A percentile compares a stretch with the other conserved stretches of the same genome.
Evolutionary conservation across 495 filamentous ascomycete species (phyloP).

Genomic region (Lophium mytilinum): DNA sequence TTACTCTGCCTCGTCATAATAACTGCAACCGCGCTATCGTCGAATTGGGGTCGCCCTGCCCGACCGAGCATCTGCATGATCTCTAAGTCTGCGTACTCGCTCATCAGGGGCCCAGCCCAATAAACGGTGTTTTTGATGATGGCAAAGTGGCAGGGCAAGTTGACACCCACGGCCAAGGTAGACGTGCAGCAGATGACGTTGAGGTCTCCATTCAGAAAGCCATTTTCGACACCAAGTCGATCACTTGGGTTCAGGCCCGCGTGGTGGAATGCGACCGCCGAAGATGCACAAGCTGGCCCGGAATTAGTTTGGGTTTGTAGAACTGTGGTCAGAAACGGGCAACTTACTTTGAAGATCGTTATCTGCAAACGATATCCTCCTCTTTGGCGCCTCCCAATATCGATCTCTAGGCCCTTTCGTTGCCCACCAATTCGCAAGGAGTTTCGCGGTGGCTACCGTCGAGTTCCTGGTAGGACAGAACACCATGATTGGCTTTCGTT

Average conservation of each 20-base stretch:
- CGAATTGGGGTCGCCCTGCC: conserved; percentile 89
- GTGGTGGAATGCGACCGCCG: conserved; percentile 90
- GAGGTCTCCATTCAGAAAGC: conserved; percentile 67
- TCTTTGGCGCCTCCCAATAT: conserved; percentile 60
- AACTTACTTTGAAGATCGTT: conserved; percentile 52
- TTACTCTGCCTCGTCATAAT: conserved; percentile 74
- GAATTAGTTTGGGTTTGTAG: background rate
- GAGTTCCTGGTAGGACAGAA: conserved; percentile 86
- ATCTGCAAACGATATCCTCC: conserved; percentile 48
- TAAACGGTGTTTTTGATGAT: conserved; percentile 83
- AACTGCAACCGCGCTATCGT: conserved; percentile 72
- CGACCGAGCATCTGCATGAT: conserved; percentile 98
- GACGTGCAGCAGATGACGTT: conserved; percentile 93
- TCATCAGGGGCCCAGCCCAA: conserved; percentile 53
- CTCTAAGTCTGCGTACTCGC: conserved; percentile 86
- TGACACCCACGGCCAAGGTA: conserved; percentile 87
- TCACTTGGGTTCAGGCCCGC: conserved; percentile 72
- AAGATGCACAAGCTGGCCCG: conserved; percentile 44
- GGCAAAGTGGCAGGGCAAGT: conserved; percentile 86
- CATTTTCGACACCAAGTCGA: conserved; percentile 60
- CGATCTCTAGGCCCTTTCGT: conserved; percentile 47
- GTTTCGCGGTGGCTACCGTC: conserved; percentile 63
- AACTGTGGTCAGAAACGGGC: background rate
- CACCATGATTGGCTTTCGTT: conserved; percentile 80
- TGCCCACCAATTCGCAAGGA: conserved; percentile 61